Evolutionary conservation across 2,329 filamentous ascomycete species (phyloP), one percentile per base, ranked within the genome.

Genomic region (Grosmannia serpens): DNA sequence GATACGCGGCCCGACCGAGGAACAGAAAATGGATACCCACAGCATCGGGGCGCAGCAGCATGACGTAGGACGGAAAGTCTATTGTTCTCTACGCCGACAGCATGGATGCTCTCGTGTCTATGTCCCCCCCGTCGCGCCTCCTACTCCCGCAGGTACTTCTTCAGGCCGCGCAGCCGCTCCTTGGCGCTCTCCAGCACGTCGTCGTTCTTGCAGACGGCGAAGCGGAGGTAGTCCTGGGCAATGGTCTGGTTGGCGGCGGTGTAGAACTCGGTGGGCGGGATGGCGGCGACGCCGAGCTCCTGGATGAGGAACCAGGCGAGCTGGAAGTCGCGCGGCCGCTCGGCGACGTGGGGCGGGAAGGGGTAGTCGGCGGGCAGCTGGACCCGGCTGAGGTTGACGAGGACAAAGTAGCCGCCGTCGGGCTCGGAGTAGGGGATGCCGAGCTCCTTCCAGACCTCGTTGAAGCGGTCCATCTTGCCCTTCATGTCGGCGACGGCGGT

Each of bases 201-300:
- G 68, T 99, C 91, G 38, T 92, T 83, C 78, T 99, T 99, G 77
- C 94, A 99, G 1, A 99, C 91, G 0, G 94, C 94, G 70, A 97
- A 97, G 27, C 94, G 81, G 67, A 99, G 79, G 75, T 95, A 99
- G 67, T 97, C 87, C 76, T 96, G 89, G 0, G 89, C 94, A 65
- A 96, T 83, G 66, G 88, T 84, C 31, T 88, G 84, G 68, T 96
- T 96, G 50, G 73, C 75, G 22, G 89, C 85, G 0, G 92, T 96
- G 71, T 96, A 97, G 72, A 99, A 99, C 72, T 99, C 94, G 0
- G 91, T 96, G 0, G 94, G 94, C 22, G 94, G 94, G 62, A 99
- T 96, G 10, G 92, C 91, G 3, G 94, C 94, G 31, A 99, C 90
- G 11, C 94, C 94, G 24, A 99, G 78, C 75, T 99, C 92, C 70